A percentile compares a stretch with the other conserved stretches of the same genome.
These are phyloP conservation scores for Colletotrichum echinochloae DNA, from an alignment of 2,329 filamentous ascomycete genomes.

Conservation along the genomic window DNA sequence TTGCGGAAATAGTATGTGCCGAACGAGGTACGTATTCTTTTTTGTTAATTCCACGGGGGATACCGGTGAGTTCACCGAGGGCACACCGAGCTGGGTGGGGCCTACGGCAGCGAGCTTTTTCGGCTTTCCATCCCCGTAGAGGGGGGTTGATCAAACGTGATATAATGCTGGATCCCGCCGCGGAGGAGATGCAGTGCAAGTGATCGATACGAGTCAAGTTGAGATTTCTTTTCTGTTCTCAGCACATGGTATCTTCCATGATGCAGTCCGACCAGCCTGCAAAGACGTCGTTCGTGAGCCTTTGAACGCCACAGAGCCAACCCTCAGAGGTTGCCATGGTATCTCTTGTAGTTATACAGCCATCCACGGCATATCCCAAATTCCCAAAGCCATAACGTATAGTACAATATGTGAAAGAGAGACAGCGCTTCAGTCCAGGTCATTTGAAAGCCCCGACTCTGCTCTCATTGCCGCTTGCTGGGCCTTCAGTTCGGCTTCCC, in stretches of 20 bases:
- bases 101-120: not conserved
- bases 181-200: not conserved
- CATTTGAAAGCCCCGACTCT: constrained; percentile 58
- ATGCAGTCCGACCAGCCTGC: not conserved
- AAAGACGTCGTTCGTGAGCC: not conserved
- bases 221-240: not conserved
- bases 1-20: constrained; percentile 42
- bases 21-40: constrained; percentile 19
- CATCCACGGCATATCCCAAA: constrained; percentile 7
- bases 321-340: constrained; percentile 32
- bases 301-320: constrained; percentile 28
- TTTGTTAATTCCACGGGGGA: not conserved
- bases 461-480: constrained; percentile 62
- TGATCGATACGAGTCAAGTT: not conserved
- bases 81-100: not conserved
- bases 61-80: not conserved
- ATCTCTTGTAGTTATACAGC: constrained; percentile 32
- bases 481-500: constrained; percentile 56
- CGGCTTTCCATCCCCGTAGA: not conserved
- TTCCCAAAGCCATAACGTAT: constrained; percentile 20
- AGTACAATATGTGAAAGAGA: not conserved
- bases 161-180: not conserved
- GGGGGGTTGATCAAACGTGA: not conserved
- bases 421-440: not conserved
- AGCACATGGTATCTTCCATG: not conserved